Percentiles rank a stretch among this genome's conserved stretches.
phyloP scores from a whole-genome alignment of 176 grass and related monocot species.

The Carex scoparia region DNA sequence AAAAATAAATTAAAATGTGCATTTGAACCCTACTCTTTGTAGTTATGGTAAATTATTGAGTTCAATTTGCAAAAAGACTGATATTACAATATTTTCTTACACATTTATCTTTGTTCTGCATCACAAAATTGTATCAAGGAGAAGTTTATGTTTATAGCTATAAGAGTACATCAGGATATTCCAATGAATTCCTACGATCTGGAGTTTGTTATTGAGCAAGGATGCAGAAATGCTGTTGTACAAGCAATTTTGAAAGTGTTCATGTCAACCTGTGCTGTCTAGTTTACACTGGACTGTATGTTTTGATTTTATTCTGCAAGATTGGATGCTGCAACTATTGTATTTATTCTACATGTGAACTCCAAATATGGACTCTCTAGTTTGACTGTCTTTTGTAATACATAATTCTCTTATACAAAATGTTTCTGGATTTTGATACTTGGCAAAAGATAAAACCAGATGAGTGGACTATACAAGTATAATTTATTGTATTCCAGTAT shows the following conservation, averaged over 20 bases:
- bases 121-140: slow-evolving; percentile 15
- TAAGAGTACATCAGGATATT: background rate
- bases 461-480: background rate
- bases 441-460: background rate
- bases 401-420: background rate
- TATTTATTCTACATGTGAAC: slow-evolving; percentile 2
- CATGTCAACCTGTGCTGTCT: background rate
- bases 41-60: background rate
- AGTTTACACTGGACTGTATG: background rate
- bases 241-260: background rate
- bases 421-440: background rate
- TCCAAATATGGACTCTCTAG: background rate
- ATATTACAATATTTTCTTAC: background rate
- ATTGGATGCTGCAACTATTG: slow-evolving; percentile 1
- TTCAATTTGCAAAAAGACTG: background rate
- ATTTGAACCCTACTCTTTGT: background rate
- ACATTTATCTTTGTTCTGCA: background rate
- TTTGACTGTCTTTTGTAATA: background rate
- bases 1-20: too few species aligned
- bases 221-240: slow-evolving; percentile 2
- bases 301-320: slow-evolving; percentile 4
- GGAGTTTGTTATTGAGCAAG: background rate
- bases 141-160: background rate
- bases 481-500: background rate
- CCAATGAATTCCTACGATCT: background rate